Evolutionary conservation across 768 basidiomycete species (phyloP), one percentile per base, ranked within the genome.

Genomic region (Obba rivulosa): DNA sequence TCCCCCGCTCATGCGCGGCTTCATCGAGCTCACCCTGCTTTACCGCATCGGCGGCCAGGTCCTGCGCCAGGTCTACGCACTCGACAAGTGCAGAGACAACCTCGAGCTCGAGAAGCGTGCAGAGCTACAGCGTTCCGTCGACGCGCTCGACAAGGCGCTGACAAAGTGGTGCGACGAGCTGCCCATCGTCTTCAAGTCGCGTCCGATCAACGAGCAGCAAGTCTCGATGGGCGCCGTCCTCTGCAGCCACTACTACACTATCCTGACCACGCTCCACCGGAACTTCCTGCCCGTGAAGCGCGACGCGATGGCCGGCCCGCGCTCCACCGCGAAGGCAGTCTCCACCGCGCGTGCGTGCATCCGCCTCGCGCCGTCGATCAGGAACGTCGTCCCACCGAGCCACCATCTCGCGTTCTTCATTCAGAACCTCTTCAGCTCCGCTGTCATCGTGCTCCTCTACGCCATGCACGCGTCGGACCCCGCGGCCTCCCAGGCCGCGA

Each of bases 391-490:
- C 2, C 88, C 90, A 8, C 76, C 86, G 11, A 92, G 91, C 13
- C 89, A 91, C 57, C 87, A 91, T 62, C 75, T 92, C 38, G 87
- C 89, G 3, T 89, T 91, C 67, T 91, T 87, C 74, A 88, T 92
- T 36, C 91, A 93, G 57, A 87, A 88, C 56, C 73, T 92, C 20
- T 92, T 92, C 72, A 91, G 88, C 59, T 92, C 86, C 34, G 86
- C 87, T 2, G 88, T 90, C 49, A 88, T 93, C 61, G 81, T 90
- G 48, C 67, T 92, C 45, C 71, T 93, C 7, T 91, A 84, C 62
- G 85, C 90, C 28, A 92, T 92, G 87, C 90, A 91, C 63, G 78
- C 82, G 4, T 60, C 80, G 2, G 89, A 92, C 46, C 61, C 75
- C 10, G 74, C 77, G 37, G 78, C 80, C 36, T 79, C 82, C n/a